These are phyloP conservation scores for Aspergillus texensis DNA, from an alignment of 2,329 filamentous ascomycete genomes.

Conservation along the genomic window DNA sequence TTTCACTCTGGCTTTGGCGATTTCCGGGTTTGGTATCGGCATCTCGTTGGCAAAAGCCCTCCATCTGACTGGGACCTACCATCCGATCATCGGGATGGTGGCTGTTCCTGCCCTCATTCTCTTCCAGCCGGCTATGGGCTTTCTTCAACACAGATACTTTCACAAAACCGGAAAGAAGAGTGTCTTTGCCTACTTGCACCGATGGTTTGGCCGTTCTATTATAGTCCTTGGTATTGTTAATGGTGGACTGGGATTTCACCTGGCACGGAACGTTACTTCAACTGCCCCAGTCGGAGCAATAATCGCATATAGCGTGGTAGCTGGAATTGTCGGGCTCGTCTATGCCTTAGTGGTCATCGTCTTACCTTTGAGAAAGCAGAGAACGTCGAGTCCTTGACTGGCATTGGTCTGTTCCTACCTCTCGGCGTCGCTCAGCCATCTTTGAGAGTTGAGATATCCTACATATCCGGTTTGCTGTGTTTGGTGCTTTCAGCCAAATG, in stretches of 20 bases:
- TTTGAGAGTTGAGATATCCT: too few relatives aligned
- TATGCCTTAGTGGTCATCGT: too few relatives aligned
- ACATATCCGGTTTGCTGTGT: too few relatives aligned
- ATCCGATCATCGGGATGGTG: conserved; percentile 59
- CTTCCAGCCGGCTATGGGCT: conserved; percentile 57
- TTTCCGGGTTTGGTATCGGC: conserved; percentile 55
- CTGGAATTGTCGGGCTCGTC: background rate
- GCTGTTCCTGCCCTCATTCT: conserved; percentile 56
- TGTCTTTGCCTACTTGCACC: conserved; percentile 53
- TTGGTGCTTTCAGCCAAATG: too few relatives aligned
- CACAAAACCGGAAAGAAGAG: conserved; percentile 49
- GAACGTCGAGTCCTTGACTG: too few relatives aligned
- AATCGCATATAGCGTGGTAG: background rate
- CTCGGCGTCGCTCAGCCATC: accelerated
- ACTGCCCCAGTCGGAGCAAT: background rate
- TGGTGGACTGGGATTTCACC: conserved; percentile 57
- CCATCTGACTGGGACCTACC: conserved; percentile 43
- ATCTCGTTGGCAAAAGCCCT: conserved; percentile 50
- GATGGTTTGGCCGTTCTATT: conserved; percentile 57
- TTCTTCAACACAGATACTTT: conserved; percentile 56
- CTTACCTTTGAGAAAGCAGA: too few relatives aligned
- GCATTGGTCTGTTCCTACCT: too few relatives aligned
- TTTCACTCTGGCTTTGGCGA: conserved; percentile 51
- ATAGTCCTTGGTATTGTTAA: conserved; percentile 59
- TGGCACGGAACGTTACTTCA: conserved; percentile 39